Evolutionary conservation across 257 asterid genomes (phyloP), one percentile per base, ranked within the genome.

Genomic region (Hygrophila difformis): DNA sequence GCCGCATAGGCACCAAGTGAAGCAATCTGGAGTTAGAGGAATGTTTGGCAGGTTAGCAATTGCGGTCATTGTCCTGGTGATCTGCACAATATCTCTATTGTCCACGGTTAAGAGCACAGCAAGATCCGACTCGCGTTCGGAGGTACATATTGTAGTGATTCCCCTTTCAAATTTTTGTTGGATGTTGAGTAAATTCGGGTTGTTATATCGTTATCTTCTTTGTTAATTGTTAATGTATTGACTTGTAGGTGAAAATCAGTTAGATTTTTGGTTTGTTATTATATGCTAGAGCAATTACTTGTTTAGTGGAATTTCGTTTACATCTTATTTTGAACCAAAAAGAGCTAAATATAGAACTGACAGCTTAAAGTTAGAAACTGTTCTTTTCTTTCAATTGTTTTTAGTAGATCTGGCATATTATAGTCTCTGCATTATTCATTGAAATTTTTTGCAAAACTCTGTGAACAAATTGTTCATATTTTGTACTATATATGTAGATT

Each of bases 21-120:
- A 79, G 80, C 94, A 73, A 51, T 65, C 83, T 17, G 82, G 70
- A 56, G 76, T 85, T 49, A 82, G 66, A 68, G 89, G 78, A 44
- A 69, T 85, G 96, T 82, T 79, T 53, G 75, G 73, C 54, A 79
- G 68, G 71, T 76, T 85, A 10, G 71, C 88, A 22, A 1, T 82
- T 64, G 94, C 82, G 12, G 81, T 69, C 6, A 26, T 82, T n/a
- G 80, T 77, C 16, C 66, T 89, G 24, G 76, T 85, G 66, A 72
- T 85, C 59, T 86, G 85, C 51, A 77, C 75, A 35, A 51, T 85
- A 23, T 70, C 78, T 56, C 72, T 81, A 49, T 31, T 82, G 19
- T 66, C 84, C 55, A 73, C 75, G 51, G 53, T 75, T 36, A 68
- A 70, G 59, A 70, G 47, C 65, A 56, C 65, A 57, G 59, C 43